phyloP scores from a whole-genome alignment of 192 early-diverging fungal genomes.

The Backusella circina region DNA sequence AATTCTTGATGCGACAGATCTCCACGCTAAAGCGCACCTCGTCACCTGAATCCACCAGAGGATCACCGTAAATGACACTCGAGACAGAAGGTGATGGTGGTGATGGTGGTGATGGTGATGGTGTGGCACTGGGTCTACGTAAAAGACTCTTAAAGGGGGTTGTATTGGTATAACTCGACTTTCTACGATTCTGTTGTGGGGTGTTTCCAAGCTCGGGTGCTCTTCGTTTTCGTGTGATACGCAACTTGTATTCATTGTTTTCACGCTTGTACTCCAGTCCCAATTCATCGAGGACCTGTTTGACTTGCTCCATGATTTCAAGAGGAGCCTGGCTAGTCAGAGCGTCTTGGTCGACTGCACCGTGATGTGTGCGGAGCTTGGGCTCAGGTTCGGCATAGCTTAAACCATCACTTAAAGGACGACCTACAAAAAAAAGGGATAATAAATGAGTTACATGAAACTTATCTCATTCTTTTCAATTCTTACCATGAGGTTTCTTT shows the following conservation, averaged over 20 bases:
- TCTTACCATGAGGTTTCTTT: conserved; percentile 51
- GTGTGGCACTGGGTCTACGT: conserved; percentile 16
- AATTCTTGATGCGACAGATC: conserved; percentile 88
- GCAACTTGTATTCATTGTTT: conserved; percentile 51
- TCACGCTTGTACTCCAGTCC: conserved; percentile 54
- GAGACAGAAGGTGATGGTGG: background rate
- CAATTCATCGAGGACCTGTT: conserved; percentile 47
- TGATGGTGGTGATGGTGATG: background rate
- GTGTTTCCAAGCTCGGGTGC: background rate
- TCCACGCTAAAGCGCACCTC: conserved; percentile 89
- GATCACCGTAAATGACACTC: conserved; percentile 50
- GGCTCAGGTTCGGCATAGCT: conserved; percentile 15
- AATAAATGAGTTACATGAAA: background rate
- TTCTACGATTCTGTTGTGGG: conserved; percentile 15
- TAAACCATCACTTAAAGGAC: conserved; percentile 18
- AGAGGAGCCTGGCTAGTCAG: conserved; percentile 62
- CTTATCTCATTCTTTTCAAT: background rate
- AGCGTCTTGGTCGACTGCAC: conserved; percentile 68
- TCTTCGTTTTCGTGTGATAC: conserved; percentile 46
- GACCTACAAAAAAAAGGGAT: background rate
- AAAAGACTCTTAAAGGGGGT: conserved; percentile 13
- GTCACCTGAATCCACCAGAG: conserved; percentile 57
- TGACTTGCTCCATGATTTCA: conserved; percentile 65
- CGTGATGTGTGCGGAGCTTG: conserved; percentile 69
- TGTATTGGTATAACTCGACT: background rate